Percentiles rank a stretch among this genome's conserved stretches.
These are phyloP conservation scores for Globisporangium abappressorium DNA, from an alignment of 352 stramenopile species.

Conservation along the genomic window DNA sequence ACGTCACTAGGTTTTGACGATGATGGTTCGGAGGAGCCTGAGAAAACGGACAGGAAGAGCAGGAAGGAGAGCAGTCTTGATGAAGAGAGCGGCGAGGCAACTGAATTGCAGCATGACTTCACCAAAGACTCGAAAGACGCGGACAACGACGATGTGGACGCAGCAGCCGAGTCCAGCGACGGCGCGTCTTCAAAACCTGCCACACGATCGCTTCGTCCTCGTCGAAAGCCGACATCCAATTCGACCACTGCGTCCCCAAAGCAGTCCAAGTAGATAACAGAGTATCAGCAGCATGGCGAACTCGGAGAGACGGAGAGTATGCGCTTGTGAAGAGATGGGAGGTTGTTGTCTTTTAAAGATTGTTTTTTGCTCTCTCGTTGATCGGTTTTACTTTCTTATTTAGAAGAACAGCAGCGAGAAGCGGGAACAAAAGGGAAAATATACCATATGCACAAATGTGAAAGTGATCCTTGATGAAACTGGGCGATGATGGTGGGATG, in stretches of 20 bases:
- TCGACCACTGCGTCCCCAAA: constrained; percentile 24
- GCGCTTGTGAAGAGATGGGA: background rate
- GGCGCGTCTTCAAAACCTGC: constrained; percentile 25
- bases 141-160: constrained; percentile 40
- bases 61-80: constrained; percentile 16
- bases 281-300: background rate
- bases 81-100: constrained; percentile 22
- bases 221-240: constrained; percentile 37
- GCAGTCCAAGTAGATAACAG: constrained; percentile 35
- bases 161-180: constrained; percentile 49
- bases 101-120: constrained; percentile 11
- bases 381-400: constrained; percentile 12
- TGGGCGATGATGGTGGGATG: background rate
- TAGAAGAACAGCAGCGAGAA: constrained; percentile 3
- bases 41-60: constrained; percentile 17
- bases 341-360: constrained; percentile 26
- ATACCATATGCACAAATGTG: constrained; percentile 36
- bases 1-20: constrained; percentile 15
- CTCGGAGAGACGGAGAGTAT: background rate
- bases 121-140: constrained; percentile 19
- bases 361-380: constrained; percentile 7
- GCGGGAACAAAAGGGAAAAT: constrained; percentile 20
- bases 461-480: constrained; percentile 5
- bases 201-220: constrained; percentile 55
- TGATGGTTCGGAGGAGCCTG: constrained; percentile 21